These are phyloP conservation scores for Penicillium sp. DNA, from an alignment of 2,329 filamentous ascomycete genomes.

Conservation along the genomic window DNA sequence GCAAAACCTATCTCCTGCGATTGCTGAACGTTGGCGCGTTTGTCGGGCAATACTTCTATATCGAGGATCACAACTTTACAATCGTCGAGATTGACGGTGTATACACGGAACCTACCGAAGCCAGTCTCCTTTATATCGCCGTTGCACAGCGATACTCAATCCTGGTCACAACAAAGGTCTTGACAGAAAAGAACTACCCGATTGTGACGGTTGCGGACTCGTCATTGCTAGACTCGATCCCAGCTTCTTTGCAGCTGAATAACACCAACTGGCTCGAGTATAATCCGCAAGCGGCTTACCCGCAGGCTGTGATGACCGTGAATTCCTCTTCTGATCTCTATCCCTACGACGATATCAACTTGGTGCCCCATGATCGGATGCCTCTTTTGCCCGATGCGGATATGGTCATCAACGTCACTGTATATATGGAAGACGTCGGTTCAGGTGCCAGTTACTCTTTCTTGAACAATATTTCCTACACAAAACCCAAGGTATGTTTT, in stretches of 20 bases:
- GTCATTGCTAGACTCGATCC: slow-evolving; percentile 33
- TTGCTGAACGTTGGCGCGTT: slow-evolving; percentile 74
- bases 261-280: slow-evolving; percentile 64
- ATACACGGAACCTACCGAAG: slow-evolving; percentile 60
- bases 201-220: slow-evolving; percentile 48
- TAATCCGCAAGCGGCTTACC: slow-evolving; percentile 48
- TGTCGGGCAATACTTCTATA: slow-evolving; percentile 51
- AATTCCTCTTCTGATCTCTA: slow-evolving; percentile 39
- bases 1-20: slow-evolving; percentile 71
- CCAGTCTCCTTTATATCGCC: slow-evolving; percentile 63
- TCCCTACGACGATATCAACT: slow-evolving; percentile 69
- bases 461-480: slow-evolving; percentile 30
- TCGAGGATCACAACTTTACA: slow-evolving; percentile 57
- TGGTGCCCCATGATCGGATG: slow-evolving; percentile 67
- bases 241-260: slow-evolving; percentile 35
- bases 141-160: slow-evolving; percentile 63
- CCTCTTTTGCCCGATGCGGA: slow-evolving; percentile 61
- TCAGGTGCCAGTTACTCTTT: slow-evolving; percentile 58
- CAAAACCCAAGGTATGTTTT: slow-evolving; percentile 22
- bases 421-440: slow-evolving; percentile 67
- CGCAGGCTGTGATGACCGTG: slow-evolving; percentile 27
- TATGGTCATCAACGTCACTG: slow-evolving; percentile 51
- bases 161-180: slow-evolving; percentile 60
- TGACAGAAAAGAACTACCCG: slow-evolving; percentile 62
- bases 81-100: slow-evolving; percentile 73